Conservation (phyloP, 2,329 filamentous ascomycete genomes). For the Sclerotinia glacialis region DNA sequence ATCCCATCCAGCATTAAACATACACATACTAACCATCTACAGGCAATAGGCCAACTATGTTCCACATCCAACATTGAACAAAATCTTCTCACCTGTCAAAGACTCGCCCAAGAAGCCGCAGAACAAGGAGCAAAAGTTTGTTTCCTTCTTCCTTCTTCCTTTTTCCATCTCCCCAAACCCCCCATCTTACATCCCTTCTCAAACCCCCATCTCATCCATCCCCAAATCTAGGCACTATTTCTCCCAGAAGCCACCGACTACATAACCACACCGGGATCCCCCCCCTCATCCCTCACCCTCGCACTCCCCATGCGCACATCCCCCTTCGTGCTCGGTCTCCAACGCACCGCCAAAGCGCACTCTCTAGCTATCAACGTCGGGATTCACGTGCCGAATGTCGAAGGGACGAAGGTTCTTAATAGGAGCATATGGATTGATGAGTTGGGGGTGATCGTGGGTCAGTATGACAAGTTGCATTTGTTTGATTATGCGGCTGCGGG, state of each 20-base stretch:
- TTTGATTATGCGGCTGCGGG: conserved; percentile 64
- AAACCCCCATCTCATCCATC: neutral
- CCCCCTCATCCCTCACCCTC: conserved; percentile 66
- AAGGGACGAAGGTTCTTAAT: conserved; percentile 54
- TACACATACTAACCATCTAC: conserved; percentile 17
- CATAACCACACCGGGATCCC: conserved; percentile 59
- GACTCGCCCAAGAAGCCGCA: conserved; percentile 69
- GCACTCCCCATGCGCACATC: conserved; percentile 63
- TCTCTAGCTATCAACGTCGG: conserved; percentile 77
- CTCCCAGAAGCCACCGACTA: conserved; percentile 74
- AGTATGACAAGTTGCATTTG: conserved; percentile 86
- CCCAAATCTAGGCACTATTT: conserved; percentile 64
- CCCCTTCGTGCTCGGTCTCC: conserved; percentile 74
- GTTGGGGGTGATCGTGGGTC: conserved; percentile 54
- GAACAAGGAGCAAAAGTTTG: conserved; percentile 72
- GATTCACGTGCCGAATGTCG: conserved; percentile 67
- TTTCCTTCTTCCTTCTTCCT: conserved; percentile 1
- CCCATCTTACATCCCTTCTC: neutral
- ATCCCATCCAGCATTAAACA: neutral
- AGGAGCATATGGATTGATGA: conserved; percentile 65
- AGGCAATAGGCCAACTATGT: conserved; percentile 90
- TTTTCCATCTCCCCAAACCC: neutral
- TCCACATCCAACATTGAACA: conserved; percentile 72
- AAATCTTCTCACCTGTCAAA: conserved; percentile 77
- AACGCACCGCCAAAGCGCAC: conserved; percentile 61